Evolutionary conservation across 2,329 filamentous ascomycete species (phyloP), one percentile per base, ranked within the genome.

Genomic region (Fusarium bulbicola): DNA sequence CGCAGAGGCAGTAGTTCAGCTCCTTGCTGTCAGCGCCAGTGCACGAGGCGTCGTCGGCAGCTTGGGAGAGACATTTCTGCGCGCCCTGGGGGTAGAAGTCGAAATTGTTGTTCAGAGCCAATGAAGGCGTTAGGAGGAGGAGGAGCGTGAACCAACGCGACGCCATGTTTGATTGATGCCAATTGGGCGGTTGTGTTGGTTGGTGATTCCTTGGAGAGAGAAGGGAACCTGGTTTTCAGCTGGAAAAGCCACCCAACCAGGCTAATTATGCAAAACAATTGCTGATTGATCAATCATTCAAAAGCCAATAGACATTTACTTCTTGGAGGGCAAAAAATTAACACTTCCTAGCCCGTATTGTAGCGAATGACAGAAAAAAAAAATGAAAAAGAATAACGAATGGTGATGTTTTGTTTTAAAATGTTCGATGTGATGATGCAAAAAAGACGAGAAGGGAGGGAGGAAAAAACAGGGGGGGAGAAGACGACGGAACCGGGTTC

Each of bases 1-100:
- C 76, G 75, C 87, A 89, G 5, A 89, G 81, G 59, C 87, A 89
- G 5, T 76, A 59, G 72, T 89, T 89, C 68, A 88, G 80, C 36
- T 82, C 78, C 1, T 74, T 49, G 6, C 82, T 80, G 1, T 82
- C 82, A 26, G 76, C 74, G 24, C 84, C 84, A 10, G 79, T 78
- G 78, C 87, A 89, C 9, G 77, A 73, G 21, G 83, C 84, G 26
- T 66, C 37, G 52, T 80, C 75, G 36, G 85, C 82, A 9, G 86
- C 80, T 21, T 80, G 53, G 70, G 82, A 77, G 3, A 89, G 79
- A 65, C 87, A 89, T 13, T 75, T 12, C 63, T 85, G 75, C 13
- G 80, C 57, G 49, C 72, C 72, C 11, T 61, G n/a, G 13, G 80
- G 78, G 63, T 83, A 83, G 62, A 81, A 78, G 53, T 70, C 70